These are phyloP conservation scores for Apiotrichum porosum DNA, from an alignment of 1,284 basidiomycete genomes.

Conservation along the genomic window DNA sequence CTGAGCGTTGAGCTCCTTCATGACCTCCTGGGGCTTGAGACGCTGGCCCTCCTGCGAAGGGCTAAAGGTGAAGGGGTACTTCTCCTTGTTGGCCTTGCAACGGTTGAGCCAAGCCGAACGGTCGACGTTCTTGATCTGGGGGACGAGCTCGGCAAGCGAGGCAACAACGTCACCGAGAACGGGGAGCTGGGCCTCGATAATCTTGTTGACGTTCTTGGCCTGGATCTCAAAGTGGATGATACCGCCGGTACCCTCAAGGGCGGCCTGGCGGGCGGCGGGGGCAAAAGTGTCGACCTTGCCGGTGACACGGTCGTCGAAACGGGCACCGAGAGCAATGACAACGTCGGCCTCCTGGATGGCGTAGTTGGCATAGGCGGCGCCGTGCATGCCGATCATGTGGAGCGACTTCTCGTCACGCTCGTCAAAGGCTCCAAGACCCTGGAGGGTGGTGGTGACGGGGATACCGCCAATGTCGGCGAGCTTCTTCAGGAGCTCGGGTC, in stretches of 20 bases:
- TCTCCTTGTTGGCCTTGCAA: conserved; percentile 77
- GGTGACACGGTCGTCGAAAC: conserved; percentile 98
- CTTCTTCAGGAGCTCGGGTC: conserved; percentile 75
- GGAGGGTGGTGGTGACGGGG: conserved; percentile 93
- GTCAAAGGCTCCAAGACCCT: conserved; percentile 92
- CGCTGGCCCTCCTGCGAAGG: conserved; percentile 61
- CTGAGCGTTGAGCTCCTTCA: conserved; percentile 83
- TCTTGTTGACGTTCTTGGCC: conserved; percentile 99
- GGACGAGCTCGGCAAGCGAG: conserved; percentile 76
- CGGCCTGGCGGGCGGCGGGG: conserved; percentile 82
- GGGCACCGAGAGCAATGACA: conserved; percentile 90
- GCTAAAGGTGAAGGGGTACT: conserved; percentile 85
- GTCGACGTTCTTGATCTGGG: conserved; percentile 62
- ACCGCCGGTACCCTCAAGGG: conserved; percentile 78
- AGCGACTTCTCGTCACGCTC: conserved; percentile 80
- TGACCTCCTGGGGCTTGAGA: conserved; percentile 95
- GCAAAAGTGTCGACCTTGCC: conserved; percentile 87
- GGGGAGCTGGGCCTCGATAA: conserved; percentile 89
- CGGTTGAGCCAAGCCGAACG: conserved; percentile 76
- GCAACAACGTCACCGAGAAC: conserved; percentile 88
- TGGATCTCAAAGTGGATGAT: conserved; percentile 99
- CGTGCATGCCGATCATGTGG: conserved; percentile 99
- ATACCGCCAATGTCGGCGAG: conserved; percentile 84
- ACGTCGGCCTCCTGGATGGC: conserved; percentile 97
- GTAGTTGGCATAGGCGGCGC: conserved; percentile 92